phyloP scores from a whole-genome alignment of 148 eudicot species.

The Camellia sinensis region DNA sequence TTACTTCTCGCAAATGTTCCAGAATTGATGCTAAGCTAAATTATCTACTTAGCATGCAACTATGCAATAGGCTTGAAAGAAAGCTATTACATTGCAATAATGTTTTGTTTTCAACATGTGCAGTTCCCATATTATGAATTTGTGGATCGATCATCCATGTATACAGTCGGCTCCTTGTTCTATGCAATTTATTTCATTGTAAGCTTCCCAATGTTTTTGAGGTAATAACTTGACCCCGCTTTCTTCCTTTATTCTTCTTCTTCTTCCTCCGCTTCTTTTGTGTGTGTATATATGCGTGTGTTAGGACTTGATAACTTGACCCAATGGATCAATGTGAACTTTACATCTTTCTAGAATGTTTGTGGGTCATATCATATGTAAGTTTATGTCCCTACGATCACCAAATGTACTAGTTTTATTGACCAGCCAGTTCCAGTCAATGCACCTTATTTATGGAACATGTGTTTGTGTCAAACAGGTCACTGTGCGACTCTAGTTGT shows the following conservation, averaged over 20 bases:
- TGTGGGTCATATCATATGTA: conserved; percentile 7
- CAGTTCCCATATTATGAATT: conserved; percentile 97
- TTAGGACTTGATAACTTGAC: not conserved
- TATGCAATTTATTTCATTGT: conserved; percentile 93
- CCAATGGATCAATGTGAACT: not conserved
- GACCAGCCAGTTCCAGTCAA: not conserved
- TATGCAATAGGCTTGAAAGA: not conserved
- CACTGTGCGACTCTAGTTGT: not conserved
- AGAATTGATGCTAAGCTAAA: not conserved
- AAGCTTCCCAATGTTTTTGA: conserved; percentile 96
- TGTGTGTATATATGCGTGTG: not conserved
- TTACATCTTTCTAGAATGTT: not conserved
- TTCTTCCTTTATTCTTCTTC: not conserved
- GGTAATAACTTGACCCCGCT: conserved; percentile 41
- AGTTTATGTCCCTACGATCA: not conserved
- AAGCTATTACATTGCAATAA: not conserved
- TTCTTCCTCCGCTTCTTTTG: not conserved
- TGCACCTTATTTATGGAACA: not conserved
- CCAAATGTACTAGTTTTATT: not conserved
- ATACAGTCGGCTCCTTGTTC: conserved; percentile 93
- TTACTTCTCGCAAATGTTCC: not conserved
- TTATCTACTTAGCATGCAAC: conserved; percentile 6
- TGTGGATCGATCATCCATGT: conserved; percentile 91
- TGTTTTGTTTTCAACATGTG: conserved; percentile 28
- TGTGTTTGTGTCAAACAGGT: not conserved